Evolutionary conservation across 441 rosid species (phyloP).

Genomic region (Cnidoscolus chayamansa): DNA sequence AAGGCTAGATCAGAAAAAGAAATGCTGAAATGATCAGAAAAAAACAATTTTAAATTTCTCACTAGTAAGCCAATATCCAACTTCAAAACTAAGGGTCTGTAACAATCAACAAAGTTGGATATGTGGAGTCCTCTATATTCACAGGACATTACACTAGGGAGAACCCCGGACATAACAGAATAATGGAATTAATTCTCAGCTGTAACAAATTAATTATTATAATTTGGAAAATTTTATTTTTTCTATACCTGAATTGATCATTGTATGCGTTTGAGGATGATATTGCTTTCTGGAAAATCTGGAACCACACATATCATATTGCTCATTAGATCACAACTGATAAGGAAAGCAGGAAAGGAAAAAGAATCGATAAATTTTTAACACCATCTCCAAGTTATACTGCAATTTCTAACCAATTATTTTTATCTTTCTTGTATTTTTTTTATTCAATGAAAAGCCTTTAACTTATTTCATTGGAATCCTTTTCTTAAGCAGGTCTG

Average conservation of each 20-base stretch:
- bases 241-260: slow-evolving; percentile 82
- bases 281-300: slow-evolving; percentile 98
- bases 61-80: background rate
- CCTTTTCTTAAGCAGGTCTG: background rate
- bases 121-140: background rate
- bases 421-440: too few species aligned
- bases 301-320: slow-evolving; percentile 34
- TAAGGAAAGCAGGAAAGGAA: background rate
- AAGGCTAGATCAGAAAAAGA: background rate
- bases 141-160: background rate
- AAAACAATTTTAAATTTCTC: background rate
- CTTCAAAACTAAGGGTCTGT: slow-evolving; percentile 3
- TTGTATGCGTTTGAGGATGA: slow-evolving; percentile 94
- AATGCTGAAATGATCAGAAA: background rate
- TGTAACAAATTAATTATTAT: background rate
- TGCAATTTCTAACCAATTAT: background rate
- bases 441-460: background rate
- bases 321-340: background rate
- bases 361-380: background rate
- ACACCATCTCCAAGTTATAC: background rate
- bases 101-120: background rate
- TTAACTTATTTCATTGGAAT: background rate
- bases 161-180: background rate
- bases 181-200: background rate
- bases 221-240: background rate